A percentile compares a stretch with the other conserved stretches of the same genome.
Evolutionary conservation across 345 rosid species (phyloP).

Genomic region (Arabidopsis suecica): DNA sequence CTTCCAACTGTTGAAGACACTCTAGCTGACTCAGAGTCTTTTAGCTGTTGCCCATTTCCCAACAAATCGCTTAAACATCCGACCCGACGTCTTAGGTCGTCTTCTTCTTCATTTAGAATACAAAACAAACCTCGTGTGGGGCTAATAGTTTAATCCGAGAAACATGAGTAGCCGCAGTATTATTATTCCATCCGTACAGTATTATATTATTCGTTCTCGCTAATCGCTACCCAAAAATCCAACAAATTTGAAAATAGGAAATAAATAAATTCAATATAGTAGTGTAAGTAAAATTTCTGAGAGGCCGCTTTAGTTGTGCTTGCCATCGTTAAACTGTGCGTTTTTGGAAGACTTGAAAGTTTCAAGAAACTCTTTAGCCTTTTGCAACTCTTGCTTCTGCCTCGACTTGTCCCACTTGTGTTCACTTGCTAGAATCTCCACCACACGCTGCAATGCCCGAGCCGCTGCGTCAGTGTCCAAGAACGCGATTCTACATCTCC

Average conservation of each 20-base stretch:
- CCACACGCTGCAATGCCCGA: constrained; percentile 77
- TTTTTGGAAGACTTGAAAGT: constrained; percentile 94
- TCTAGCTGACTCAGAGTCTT: not conserved
- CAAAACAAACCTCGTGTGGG: not conserved
- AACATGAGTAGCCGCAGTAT: constrained; percentile 18
- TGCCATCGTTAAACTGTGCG: constrained; percentile 93
- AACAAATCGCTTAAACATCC: not conserved
- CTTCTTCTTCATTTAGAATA: not conserved
- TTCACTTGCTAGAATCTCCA: constrained; percentile 75
- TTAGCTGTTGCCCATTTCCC: not conserved
- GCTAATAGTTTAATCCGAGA: constrained; percentile 10
- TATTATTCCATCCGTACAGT: constrained; percentile 28
- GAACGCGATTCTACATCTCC: constrained; percentile 95
- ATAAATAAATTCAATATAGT: constrained; percentile 35
- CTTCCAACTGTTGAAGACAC: not conserved
- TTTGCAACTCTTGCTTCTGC: constrained; percentile 67
- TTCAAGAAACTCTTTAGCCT: constrained; percentile 69
- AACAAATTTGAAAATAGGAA: constrained; percentile 25
- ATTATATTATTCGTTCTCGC: not conserved
- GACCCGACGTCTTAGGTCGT: not conserved
- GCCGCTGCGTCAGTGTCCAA: constrained; percentile 95
- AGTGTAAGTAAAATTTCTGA: not conserved
- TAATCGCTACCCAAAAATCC: constrained; percentile 27
- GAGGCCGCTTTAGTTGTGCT: constrained; percentile 52
- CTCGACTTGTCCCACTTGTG: constrained; percentile 82